A percentile compares a stretch with the other conserved stretches of the same genome.
Evolutionary conservation across 202 grass and related monocot genomes (phyloP).

Genomic region (Panicum hallii): DNA sequence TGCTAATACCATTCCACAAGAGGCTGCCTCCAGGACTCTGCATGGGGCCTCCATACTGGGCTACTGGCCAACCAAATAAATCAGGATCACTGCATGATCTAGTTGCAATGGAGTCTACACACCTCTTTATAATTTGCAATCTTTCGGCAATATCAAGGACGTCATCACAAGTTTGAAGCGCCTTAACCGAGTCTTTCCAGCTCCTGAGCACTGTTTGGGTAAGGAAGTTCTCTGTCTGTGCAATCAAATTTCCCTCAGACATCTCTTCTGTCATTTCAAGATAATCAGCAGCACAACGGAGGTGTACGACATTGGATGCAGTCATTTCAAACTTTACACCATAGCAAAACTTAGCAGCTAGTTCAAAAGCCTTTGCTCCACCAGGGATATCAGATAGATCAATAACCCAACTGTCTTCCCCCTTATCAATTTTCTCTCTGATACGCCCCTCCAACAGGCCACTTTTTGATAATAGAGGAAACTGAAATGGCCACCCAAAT

Average conservation of each 20-base stretch:
- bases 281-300: constrained; percentile 74
- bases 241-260: constrained; percentile 80
- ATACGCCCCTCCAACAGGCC: constrained; percentile 74
- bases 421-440: constrained; percentile 68
- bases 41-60: constrained; percentile 56
- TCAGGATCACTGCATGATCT: constrained; percentile 69
- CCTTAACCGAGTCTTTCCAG: constrained; percentile 90
- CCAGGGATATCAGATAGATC: constrained; percentile 72
- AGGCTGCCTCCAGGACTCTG: constrained; percentile 81
- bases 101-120: constrained; percentile 73
- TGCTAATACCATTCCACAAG: constrained; percentile 93
- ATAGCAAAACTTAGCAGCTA: constrained; percentile 88
- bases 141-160: constrained; percentile 80
- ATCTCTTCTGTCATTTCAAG: constrained; percentile 90
- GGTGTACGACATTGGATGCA: constrained; percentile 75
- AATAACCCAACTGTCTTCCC: constrained; percentile 49
- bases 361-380: constrained; percentile 76
- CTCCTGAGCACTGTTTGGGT: constrained; percentile 70
- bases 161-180: constrained; percentile 72
- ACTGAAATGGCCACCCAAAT: constrained; percentile 51
- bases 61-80: constrained; percentile 69
- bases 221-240: constrained; percentile 72
- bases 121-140: constrained; percentile 74
- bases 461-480: constrained; percentile 93
- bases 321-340: constrained; percentile 89